phyloP scores from a whole-genome alignment of 2,329 filamentous ascomycete species.

The Colletotrichum sp. region DNA sequence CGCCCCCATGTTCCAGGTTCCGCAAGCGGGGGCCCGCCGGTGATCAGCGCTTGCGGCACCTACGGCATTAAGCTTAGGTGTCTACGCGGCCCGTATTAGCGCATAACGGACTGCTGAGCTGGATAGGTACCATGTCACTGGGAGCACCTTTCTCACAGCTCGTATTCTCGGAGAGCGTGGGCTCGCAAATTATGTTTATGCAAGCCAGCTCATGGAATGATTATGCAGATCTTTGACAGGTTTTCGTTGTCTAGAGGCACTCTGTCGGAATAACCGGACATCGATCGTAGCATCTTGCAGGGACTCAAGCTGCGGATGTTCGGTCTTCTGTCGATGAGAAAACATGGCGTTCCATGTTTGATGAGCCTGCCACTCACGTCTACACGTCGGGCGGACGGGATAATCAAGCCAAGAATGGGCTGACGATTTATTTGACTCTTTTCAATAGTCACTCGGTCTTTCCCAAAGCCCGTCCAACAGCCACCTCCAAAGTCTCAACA shows the following conservation, averaged over 20 bases:
- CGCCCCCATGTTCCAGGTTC: constrained; percentile 5
- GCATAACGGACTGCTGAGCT: background rate
- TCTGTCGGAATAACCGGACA: background rate
- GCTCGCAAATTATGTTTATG: background rate
- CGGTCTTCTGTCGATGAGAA: background rate
- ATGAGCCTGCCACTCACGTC: background rate
- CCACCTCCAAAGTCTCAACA: constrained; percentile 53
- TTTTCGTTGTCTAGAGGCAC: background rate
- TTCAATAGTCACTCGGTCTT: background rate
- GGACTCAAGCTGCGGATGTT: background rate
- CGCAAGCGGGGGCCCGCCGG: background rate
- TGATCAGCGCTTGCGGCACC: background rate
- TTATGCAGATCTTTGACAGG: background rate
- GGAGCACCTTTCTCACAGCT: background rate
- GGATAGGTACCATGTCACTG: background rate
- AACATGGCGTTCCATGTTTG: background rate
- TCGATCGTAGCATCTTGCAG: background rate
- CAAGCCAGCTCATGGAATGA: background rate
- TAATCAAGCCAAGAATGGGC: background rate
- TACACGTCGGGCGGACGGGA: background rate
- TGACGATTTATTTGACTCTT: background rate
- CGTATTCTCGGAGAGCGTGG: background rate
- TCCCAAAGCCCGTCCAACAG: constrained; percentile 20
- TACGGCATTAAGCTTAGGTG: background rate
- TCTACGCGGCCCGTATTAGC: background rate